Conservation (phyloP, 257 asterid species). For the Capsicum pubescens region DNA sequence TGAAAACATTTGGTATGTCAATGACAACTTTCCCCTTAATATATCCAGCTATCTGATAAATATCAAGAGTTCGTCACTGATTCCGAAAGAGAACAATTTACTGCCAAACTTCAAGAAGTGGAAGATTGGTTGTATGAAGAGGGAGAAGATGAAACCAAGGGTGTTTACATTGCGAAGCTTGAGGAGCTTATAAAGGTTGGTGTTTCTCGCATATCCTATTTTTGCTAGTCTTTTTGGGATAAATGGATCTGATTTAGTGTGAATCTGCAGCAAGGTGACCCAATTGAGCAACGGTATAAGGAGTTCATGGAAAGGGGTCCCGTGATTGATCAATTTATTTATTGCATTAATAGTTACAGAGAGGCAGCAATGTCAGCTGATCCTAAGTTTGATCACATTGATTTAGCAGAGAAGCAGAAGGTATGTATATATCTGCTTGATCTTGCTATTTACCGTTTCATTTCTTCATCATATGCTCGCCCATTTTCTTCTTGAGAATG, state of each 20-base stretch:
- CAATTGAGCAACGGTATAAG: conserved; percentile 84
- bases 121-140: conserved; percentile 98
- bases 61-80: conserved; percentile 74
- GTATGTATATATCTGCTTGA: conserved; percentile 36
- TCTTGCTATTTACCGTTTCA: not conserved
- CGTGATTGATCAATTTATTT: conserved; percentile 60
- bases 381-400: conserved; percentile 88
- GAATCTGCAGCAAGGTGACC: conserved; percentile 83
- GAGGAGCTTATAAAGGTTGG: conserved; percentile 77
- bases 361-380: conserved; percentile 79
- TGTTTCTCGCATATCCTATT: not conserved
- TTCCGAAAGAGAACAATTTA: conserved; percentile 71
- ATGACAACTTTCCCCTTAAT: conserved; percentile 14
- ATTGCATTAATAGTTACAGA: conserved; percentile 79
- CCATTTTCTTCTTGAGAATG: not conserved
- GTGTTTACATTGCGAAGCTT: conserved; percentile 76
- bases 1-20: not conserved
- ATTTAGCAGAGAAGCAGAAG: conserved; percentile 75
- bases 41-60: conserved; percentile 74
- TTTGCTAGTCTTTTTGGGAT: conserved; percentile 1
- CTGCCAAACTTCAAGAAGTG: conserved; percentile 76
- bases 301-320: conserved; percentile 81
- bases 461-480: not conserved
- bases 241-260: not conserved
- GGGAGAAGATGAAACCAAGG: conserved; percentile 90